Percentiles rank a stretch among this genome's conserved stretches.
These are phyloP conservation scores for Cladophialophora psammophila DNA, from an alignment of 2,329 filamentous ascomycete genomes.

Conservation along the genomic window DNA sequence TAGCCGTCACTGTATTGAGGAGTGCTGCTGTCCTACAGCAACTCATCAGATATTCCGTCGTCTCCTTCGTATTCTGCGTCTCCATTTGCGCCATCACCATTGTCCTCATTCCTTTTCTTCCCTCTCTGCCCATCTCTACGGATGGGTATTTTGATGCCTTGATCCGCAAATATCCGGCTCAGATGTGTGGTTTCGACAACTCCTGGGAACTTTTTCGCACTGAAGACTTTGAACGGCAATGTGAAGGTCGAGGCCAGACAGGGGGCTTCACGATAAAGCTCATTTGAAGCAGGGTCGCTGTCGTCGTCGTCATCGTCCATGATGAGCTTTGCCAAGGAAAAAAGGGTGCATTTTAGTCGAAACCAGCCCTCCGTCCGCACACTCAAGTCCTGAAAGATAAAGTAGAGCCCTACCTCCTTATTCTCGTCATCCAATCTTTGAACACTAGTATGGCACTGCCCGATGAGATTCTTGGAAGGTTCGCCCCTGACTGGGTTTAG, in stretches of 20 bases:
- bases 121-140: slow-evolving; percentile 75
- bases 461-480: slow-evolving; percentile 84
- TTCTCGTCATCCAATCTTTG: slow-evolving; percentile 80
- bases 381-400: slow-evolving; percentile 92
- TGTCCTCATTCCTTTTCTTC: slow-evolving; percentile 45
- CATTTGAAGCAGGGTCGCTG: neutral
- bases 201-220: slow-evolving; percentile 97
- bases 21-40: neutral
- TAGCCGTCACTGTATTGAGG: neutral
- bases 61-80: slow-evolving; percentile 17
- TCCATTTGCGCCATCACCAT: slow-evolving; percentile 27
- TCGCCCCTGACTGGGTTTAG: slow-evolving; percentile 12
- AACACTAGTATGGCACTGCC: slow-evolving; percentile 86
- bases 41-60: neutral
- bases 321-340: slow-evolving; percentile 72
- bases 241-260: slow-evolving; percentile 87
- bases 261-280: slow-evolving; percentile 51
- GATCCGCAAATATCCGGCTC: slow-evolving; percentile 89
- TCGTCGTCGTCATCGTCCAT: slow-evolving; percentile 21
- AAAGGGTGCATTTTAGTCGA: slow-evolving; percentile 80
- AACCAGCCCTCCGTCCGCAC: slow-evolving; percentile 92
- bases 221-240: slow-evolving; percentile 90
- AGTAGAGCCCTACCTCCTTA: slow-evolving; percentile 91
- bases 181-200: slow-evolving; percentile 92
- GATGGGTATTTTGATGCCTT: slow-evolving; percentile 97